These are phyloP conservation scores for Ustilago nuda DNA, from an alignment of 1,284 basidiomycete genomes.

Conservation along the genomic window DNA sequence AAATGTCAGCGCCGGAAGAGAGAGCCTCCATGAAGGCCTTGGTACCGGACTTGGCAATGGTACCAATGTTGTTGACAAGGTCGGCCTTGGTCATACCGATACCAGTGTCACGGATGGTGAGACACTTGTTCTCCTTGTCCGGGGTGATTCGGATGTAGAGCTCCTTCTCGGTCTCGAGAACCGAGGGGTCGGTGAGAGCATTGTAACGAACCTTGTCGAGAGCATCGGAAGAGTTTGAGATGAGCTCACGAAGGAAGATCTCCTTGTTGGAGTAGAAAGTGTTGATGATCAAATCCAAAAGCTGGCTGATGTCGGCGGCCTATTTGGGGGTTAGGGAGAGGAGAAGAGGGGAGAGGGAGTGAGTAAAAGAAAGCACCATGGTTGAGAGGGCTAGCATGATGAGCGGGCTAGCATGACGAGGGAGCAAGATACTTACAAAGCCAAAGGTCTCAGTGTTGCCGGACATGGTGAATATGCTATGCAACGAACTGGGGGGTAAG, in stretches of 20 bases:
- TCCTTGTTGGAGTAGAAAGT: conserved; percentile 69
- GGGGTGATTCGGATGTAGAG: conserved; percentile 69
- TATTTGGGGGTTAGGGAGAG: conserved; percentile 2
- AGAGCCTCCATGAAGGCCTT: conserved; percentile 95
- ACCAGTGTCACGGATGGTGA: conserved; percentile 94
- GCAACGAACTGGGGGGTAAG: conserved; percentile 15
- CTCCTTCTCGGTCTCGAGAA: conserved; percentile 67
- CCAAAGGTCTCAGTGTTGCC: conserved; percentile 67
- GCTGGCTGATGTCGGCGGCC: conserved; percentile 67
- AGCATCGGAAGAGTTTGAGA: conserved; percentile 69
- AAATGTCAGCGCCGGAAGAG: conserved; percentile 81
- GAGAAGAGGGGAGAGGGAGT: conserved; percentile 1
- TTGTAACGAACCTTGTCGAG: conserved; percentile 69
- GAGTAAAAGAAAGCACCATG: conserved; percentile 1
- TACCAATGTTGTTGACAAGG: conserved; percentile 96
- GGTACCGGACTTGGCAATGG: conserved; percentile 95
- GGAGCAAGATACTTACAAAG: conserved; percentile 54
- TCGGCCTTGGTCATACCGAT: conserved; percentile 77
- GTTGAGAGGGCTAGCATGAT: not conserved
- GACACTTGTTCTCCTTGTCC: conserved; percentile 93
- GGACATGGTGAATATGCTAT: conserved; percentile 54
- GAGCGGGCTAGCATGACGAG: not conserved
- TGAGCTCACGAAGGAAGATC: conserved; percentile 69
- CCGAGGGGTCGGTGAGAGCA: conserved; percentile 67
- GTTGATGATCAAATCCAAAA: conserved; percentile 69